Conservation (phyloP, 306 rosid species). For the Carpinus viminea region DNA sequence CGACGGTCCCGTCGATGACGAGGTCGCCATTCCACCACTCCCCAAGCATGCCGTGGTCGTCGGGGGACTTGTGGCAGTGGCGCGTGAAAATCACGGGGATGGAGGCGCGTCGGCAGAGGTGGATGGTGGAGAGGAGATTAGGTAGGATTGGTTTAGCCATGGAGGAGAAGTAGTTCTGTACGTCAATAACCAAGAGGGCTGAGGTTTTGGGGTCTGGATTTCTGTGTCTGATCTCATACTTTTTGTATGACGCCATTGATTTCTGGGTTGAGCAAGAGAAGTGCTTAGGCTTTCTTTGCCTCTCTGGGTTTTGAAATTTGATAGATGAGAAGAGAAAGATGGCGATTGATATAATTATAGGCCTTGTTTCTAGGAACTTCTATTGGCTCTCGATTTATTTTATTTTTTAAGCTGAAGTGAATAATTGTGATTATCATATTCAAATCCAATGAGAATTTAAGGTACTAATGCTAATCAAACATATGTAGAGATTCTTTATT, state of each 20-base stretch:
- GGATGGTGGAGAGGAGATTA: conserved; percentile 58
- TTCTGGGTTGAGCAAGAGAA: not conserved
- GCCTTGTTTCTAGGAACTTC: too few species aligned
- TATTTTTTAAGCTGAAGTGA: too few species aligned
- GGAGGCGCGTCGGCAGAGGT: conserved; percentile 58
- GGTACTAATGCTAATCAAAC: too few species aligned
- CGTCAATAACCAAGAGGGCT: conserved; percentile 60
- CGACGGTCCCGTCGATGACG: conserved; percentile 53
- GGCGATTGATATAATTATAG: too few species aligned
- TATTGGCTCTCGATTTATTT: too few species aligned
- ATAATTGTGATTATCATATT: too few species aligned
- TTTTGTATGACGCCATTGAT: conserved; percentile 26
- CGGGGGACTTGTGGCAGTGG: conserved; percentile 55
- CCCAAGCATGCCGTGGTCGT: conserved; percentile 48
- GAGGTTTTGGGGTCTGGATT: conserved; percentile 53
- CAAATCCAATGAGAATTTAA: too few species aligned
- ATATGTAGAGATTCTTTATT: too few species aligned
- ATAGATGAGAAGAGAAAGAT: not conserved
- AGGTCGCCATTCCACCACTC: conserved; percentile 79
- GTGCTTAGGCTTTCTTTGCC: not conserved
- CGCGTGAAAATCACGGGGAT: conserved; percentile 75
- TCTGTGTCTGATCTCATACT: conserved; percentile 54
- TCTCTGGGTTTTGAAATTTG: conserved; percentile 20
- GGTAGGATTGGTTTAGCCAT: conserved; percentile 53
- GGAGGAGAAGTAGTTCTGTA: conserved; percentile 60